Evolutionary conservation across 2,329 filamentous ascomycete species (phyloP).

Genomic region (Colletotrichum lindemuthianum): DNA sequence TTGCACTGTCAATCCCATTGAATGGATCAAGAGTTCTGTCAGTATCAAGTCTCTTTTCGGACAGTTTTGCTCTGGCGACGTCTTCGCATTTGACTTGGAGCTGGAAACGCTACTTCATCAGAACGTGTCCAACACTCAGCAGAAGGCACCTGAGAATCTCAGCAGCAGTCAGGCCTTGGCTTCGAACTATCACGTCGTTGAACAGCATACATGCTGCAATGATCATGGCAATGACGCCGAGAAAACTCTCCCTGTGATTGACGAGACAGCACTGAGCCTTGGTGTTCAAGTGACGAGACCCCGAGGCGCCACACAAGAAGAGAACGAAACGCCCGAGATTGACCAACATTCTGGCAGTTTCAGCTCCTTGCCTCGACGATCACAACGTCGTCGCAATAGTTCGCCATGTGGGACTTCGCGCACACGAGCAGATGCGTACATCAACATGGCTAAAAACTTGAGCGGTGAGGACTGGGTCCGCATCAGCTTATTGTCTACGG

Average conservation of each 20-base stretch:
- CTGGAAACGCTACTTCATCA: conserved; percentile 55
- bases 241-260: not conserved
- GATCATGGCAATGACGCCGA: not conserved
- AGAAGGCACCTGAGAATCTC: not conserved
- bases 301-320: no score
- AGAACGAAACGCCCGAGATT: no score
- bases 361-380: no score
- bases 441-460: conserved; percentile 44
- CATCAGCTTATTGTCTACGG: conserved; percentile 48
- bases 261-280: no score
- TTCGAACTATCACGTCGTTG: not conserved
- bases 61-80: conserved; percentile 66
- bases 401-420: conserved; percentile 35
- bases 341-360: no score
- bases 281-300: no score
- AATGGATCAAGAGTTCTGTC: conserved; percentile 69
- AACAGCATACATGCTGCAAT: not conserved
- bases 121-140: conserved; percentile 12
- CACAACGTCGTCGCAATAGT: no score
- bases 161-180: conserved; percentile 3
- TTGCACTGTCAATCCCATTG: conserved; percentile 74
- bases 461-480: conserved; percentile 43
- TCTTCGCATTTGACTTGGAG: conserved; percentile 72
- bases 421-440: conserved; percentile 46
- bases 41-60: conserved; percentile 80